Conservation (phyloP, 2,329 filamentous ascomycete genomes). For the Diaporthe caulivora region DNA sequence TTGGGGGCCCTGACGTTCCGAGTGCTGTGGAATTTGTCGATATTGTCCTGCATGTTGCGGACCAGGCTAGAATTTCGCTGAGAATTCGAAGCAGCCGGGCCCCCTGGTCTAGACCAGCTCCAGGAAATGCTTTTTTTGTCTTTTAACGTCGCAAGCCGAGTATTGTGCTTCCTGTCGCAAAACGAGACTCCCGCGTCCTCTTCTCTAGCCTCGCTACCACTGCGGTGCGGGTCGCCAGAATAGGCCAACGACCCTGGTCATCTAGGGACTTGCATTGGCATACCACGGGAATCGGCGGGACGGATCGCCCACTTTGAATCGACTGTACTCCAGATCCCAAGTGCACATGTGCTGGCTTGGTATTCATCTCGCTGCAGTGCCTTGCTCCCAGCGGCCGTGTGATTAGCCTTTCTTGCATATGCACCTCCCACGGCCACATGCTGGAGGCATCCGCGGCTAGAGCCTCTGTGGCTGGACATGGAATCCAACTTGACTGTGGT, state of each 20-base stretch:
- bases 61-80: conserved; percentile 13
- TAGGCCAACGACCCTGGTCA: conserved; percentile 20
- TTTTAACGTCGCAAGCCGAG: conserved; percentile 25
- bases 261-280: conserved; percentile 32
- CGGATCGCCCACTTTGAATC: conserved; percentile 37
- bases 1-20: not conserved
- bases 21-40: conserved; percentile 5
- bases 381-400: conserved; percentile 16
- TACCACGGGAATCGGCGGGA: conserved; percentile 35
- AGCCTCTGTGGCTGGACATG: conserved; percentile 32
- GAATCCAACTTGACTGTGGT: not conserved
- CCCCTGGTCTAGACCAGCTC: not conserved
- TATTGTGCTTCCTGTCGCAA: conserved; percentile 26
- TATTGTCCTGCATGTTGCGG: conserved; percentile 25
- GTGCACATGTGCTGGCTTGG: conserved; percentile 20
- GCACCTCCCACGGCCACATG: conserved; percentile 30
- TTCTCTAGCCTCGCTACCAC: conserved; percentile 27
- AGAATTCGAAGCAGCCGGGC: not conserved
- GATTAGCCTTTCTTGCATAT: conserved; percentile 31
- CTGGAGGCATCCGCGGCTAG: conserved; percentile 19
- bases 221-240: conserved; percentile 28
- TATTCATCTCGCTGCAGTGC: conserved; percentile 21
- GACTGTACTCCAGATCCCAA: conserved; percentile 24
- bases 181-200: conserved; percentile 32
- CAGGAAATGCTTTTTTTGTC: conserved; percentile 13